A percentile compares a stretch with the other conserved stretches of the same genome.
phyloP scores from a whole-genome alignment of 1,139 yeast genomes.

The Hemisphaericaspora xylofermentans region DNA sequence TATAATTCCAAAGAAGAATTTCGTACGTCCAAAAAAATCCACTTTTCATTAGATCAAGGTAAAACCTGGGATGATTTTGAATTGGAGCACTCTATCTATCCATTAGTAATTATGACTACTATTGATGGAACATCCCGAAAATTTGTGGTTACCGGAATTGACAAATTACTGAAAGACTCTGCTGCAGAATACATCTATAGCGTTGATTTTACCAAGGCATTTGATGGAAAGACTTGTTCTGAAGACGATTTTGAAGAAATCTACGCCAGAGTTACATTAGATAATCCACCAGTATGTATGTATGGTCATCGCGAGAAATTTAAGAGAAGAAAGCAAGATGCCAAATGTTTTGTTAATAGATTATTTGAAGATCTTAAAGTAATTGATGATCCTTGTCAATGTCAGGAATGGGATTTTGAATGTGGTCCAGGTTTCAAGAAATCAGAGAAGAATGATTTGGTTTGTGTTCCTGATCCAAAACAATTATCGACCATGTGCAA shows the following conservation, averaged over 20 bases:
- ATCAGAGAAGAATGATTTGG: conserved; percentile 34
- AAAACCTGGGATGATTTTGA: conserved; percentile 54
- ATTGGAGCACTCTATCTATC: conserved; percentile 49
- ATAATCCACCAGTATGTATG: conserved; percentile 60
- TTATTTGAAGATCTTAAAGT: conserved; percentile 58
- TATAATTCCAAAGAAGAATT: conserved; percentile 24
- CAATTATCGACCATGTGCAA: conserved; percentile 30
- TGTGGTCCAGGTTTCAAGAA: conserved; percentile 60
- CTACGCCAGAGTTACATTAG: conserved; percentile 52
- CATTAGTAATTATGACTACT: conserved; percentile 53
- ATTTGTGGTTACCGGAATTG: conserved; percentile 55
- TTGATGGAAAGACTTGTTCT: conserved; percentile 50
- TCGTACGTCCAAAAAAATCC: conserved; percentile 28
- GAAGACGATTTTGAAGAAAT: conserved; percentile 67
- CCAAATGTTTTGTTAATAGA: conserved; percentile 67
- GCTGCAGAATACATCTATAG: conserved; percentile 35
- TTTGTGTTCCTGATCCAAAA: conserved; percentile 55
- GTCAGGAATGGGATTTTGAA: conserved; percentile 68
- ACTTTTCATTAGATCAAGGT: conserved; percentile 77
- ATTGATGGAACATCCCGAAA: conserved; percentile 73
- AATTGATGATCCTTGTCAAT: conserved; percentile 60
- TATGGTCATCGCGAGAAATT: conserved; percentile 73
- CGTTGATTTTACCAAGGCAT: conserved; percentile 64
- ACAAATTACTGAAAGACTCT: conserved; percentile 21
- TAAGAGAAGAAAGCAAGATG: conserved; percentile 63